Percentiles rank a stretch among this genome's conserved stretches.
These are phyloP conservation scores for Acer campestre DNA, from an alignment of 345 rosid genomes.

Conservation along the genomic window DNA sequence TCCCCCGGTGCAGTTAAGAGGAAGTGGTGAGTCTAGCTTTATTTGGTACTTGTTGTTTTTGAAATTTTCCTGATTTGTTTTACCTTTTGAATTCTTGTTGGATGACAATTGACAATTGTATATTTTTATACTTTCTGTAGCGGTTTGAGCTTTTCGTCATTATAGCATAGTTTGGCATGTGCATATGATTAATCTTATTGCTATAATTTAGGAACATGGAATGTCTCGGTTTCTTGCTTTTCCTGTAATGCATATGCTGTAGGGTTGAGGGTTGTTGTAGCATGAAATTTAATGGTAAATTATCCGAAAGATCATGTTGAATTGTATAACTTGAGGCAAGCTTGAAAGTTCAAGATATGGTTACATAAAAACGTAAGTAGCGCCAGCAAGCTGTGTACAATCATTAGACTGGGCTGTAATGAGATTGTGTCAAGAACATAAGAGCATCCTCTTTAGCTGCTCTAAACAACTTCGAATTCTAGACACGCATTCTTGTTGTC, in stretches of 20 bases:
- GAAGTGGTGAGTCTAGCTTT: conserved; percentile 52
- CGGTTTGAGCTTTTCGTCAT: background rate
- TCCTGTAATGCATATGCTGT: background rate
- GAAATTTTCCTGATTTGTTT: conserved; percentile 4
- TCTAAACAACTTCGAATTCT: background rate
- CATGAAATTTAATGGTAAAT: background rate
- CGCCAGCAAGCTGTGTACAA: background rate
- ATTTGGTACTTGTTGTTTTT: too few relatives aligned
- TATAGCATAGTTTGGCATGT: background rate
- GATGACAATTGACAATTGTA: background rate
- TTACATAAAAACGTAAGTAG: background rate
- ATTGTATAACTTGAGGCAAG: background rate
- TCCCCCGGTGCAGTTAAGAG: conserved; percentile 39
- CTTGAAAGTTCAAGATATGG: background rate
- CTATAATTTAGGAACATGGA: background rate
- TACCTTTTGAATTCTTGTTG: conserved; percentile 4
- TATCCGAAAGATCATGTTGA: background rate
- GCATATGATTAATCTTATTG: background rate
- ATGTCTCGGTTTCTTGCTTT: background rate
- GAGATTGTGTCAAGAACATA: background rate
- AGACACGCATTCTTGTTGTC: background rate
- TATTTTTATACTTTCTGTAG: background rate
- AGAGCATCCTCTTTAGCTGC: background rate
- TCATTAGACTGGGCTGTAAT: background rate
- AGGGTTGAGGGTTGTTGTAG: background rate